Evolutionary conservation across 1,284 basidiomycete genomes (phyloP).

Genomic region (Cryptococcus deneoformans): DNA sequence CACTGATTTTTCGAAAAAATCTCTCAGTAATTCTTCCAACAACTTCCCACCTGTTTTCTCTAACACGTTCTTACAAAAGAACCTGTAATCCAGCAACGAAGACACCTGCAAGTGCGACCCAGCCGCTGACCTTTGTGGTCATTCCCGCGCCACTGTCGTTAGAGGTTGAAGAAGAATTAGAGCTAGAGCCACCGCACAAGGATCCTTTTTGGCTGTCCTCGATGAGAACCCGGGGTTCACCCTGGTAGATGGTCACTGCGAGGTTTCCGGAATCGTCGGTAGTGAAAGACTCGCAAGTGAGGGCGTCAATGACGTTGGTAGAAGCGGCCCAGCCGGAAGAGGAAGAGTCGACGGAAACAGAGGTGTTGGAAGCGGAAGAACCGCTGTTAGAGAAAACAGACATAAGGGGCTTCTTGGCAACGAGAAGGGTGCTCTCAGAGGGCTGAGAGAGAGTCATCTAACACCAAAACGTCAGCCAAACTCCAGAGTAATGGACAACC

Average conservation of each 20-base stretch:
- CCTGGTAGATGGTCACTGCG: conserved; percentile 23
- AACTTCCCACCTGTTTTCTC: too few relatives aligned
- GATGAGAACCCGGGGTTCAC: conserved; percentile 35
- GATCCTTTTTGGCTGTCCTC: conserved; percentile 56
- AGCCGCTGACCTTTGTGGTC: not conserved
- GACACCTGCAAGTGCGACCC: not conserved
- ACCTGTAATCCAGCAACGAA: conserved; percentile 2
- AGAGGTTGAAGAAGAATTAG: not conserved
- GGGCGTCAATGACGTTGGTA: conserved; percentile 29
- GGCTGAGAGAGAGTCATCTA: conserved; percentile 54
- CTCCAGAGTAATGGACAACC: not conserved
- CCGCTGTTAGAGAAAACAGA: conserved; percentile 61
- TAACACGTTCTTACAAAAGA: conserved; percentile 2
- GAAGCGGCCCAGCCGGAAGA: conserved; percentile 23
- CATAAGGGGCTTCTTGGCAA: conserved; percentile 64
- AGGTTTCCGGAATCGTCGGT: conserved; percentile 33
- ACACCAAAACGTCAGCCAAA: not conserved
- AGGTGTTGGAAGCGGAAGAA: conserved; percentile 13
- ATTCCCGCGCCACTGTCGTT: conserved; percentile 1
- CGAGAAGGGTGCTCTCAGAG: conserved; percentile 53
- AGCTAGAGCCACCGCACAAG: conserved; percentile 56
- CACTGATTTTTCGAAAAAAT: too few relatives aligned
- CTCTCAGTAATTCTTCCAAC: too few relatives aligned
- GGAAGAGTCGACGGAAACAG: conserved; percentile 24
- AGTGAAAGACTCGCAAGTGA: conserved; percentile 31